Evolutionary conservation across 768 basidiomycete genomes (phyloP), one percentile per base, ranked within the genome.

Genomic region (Candolleomyces aberdarensis): DNA sequence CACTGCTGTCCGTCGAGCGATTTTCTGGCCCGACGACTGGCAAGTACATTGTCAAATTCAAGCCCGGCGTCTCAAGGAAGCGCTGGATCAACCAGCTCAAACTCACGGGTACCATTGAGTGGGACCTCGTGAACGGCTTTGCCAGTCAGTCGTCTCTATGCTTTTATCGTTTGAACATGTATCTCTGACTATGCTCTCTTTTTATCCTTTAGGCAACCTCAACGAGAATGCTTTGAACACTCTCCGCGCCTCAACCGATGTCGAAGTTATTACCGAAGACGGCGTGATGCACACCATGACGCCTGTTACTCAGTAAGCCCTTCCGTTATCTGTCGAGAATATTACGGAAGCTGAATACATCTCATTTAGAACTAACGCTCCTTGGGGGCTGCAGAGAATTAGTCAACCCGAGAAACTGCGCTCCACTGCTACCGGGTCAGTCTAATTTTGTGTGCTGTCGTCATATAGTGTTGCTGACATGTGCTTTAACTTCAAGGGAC

Each of bases 361-460:
- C 19, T 14, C 31, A 5, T 40, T 41, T 44, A 74, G 72, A 58
- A 69, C 65, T 13, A 66, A 75, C 60, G 74, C 74, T 0, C 70
- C 74, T 29, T 76, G 74, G 75, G 74, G 74, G 10, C 58, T 76
- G 41, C 57, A 66, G 20, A 62, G 75, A 1, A 56, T 76, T 19
- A 70, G 66, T 53, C 66, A 67, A 8, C 10, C 50, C 15, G 44
- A 48, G 22, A 63, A 40, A 32, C 65, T 71, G 29, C 15, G 54
- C 4, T 66, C 51, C 19, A 65, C 58, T 52, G 17, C 29, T 22
- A 61, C 64, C 51, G 61, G 53, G 31, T 32, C 11, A 26, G 52
- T n/a, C 14, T 14, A 9, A n/a, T 8, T 39, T 59, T 3, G 36
- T 11, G 36, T 8, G 5, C 11, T 5, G 36, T 52, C 39, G 3